phyloP scores from a whole-genome alignment of 1,139 yeast genomes.

The Pichia sp. region DNA sequence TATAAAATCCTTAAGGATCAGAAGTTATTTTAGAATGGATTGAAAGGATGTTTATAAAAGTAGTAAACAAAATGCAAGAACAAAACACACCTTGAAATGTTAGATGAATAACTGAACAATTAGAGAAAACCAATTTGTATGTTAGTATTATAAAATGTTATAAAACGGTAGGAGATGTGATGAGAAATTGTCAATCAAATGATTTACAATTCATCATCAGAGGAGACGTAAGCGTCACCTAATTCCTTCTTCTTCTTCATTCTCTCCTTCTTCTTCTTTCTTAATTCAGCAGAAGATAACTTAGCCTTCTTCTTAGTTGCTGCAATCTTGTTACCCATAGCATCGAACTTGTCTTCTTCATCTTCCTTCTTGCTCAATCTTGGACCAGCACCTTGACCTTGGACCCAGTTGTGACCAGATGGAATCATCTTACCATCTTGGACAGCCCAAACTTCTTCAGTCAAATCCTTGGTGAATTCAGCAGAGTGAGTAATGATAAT shows the following conservation, averaged over 20 bases:
- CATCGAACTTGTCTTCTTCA: conserved; percentile 98
- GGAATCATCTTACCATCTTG: conserved; percentile 98
- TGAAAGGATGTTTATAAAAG: conserved; percentile 3
- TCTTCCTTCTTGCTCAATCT: conserved; percentile 92
- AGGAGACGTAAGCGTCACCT: conserved; percentile 98
- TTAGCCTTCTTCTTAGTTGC: conserved; percentile 94
- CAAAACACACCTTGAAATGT: neutral
- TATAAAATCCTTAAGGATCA: too few relatives aligned
- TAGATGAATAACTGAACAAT: too few relatives aligned
- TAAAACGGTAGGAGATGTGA: too few relatives aligned
- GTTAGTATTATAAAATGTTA: too few relatives aligned
- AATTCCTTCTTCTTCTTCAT: conserved; percentile 99
- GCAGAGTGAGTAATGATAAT: conserved; percentile 99
- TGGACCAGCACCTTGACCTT: conserved; percentile 99
- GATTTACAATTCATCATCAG: conserved; percentile 66
- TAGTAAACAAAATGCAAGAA: neutral
- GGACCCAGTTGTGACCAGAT: conserved; percentile 99
- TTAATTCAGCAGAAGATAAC: conserved; percentile 97
- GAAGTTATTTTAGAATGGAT: neutral
- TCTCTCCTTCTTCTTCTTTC: conserved; percentile 99
- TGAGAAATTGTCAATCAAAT: conserved; percentile 1
- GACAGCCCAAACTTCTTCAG: conserved; percentile 99
- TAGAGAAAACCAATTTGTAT: too few relatives aligned
- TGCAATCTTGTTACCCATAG: conserved; percentile 99
- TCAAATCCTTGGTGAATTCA: conserved; percentile 97